Evolutionary conservation across 495 filamentous ascomycete species (phyloP).

Genomic region (Talaromyces thailandensis): DNA sequence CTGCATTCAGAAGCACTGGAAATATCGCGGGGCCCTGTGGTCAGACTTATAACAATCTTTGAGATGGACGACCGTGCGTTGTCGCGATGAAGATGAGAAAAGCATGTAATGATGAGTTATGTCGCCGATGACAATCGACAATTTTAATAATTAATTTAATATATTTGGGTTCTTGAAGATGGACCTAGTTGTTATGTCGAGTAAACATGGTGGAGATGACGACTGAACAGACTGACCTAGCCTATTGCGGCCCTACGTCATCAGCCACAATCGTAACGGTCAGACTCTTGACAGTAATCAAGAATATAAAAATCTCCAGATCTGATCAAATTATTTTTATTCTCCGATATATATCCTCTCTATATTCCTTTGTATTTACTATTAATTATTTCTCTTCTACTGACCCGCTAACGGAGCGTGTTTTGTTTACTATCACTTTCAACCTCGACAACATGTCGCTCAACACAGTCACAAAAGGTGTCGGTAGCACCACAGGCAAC

Average conservation of each 20-base stretch:
- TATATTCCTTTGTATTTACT: neutral
- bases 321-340: neutral
- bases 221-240: neutral
- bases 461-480: constrained; percentile 17
- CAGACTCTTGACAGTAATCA: neutral
- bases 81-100: neutral
- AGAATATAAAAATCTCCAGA: neutral
- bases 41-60: constrained; percentile 9
- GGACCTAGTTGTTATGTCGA: neutral
- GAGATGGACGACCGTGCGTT: neutral
- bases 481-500: constrained; percentile 12
- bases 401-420: neutral
- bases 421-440: neutral
- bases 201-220: neutral
- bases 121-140: neutral
- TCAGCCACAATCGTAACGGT: neutral
- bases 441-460: constrained; percentile 16
- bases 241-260: neutral
- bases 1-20: constrained; percentile 13
- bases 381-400: neutral
- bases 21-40: constrained; percentile 14
- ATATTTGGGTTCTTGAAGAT: no score
- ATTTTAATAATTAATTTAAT: neutral
- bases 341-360: neutral
- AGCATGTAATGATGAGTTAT: neutral